A percentile compares a stretch with the other conserved stretches of the same genome.
Evolutionary conservation across 2,329 filamentous ascomycete genomes (phyloP).

Genomic region (Hypoxylon sp.): DNA sequence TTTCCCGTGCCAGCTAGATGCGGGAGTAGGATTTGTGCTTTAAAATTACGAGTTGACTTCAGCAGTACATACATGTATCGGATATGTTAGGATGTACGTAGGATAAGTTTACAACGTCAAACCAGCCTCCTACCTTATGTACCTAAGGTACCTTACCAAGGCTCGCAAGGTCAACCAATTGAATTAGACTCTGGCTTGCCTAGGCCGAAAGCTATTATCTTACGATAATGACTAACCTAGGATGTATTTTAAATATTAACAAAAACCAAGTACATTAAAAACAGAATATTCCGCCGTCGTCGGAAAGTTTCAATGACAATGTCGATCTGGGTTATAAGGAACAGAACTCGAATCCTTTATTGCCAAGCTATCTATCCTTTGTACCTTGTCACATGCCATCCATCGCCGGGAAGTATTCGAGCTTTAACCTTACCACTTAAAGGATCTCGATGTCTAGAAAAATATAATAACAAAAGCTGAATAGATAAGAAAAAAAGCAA

Average conservation of each 20-base stretch:
- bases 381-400: constrained; percentile 11
- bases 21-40: constrained; percentile 7
- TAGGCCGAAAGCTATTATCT: background rate
- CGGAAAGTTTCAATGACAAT: background rate
- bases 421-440: background rate
- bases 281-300: constrained; percentile 20
- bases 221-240: too few relatives aligned
- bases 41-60: constrained; percentile 28
- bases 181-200: background rate
- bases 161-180: background rate
- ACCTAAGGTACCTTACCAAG: too few relatives aligned
- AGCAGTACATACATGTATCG: constrained; percentile 24
- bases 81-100: too few relatives aligned
- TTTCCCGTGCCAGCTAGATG: constrained; percentile 4
- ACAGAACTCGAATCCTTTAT: constrained; percentile 1
- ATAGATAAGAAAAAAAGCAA: background rate
- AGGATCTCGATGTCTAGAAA: background rate
- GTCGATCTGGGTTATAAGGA: constrained; percentile 4
- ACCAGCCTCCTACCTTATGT: background rate
- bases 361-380: constrained; percentile 16
- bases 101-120: constrained; percentile 17
- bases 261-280: too few relatives aligned
- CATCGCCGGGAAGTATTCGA: background rate
- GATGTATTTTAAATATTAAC: too few relatives aligned
- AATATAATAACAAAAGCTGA: background rate